Evolutionary conservation across 2,329 filamentous ascomycete species (phyloP), one percentile per base, ranked within the genome.

Genomic region (Penicillium sp.): DNA sequence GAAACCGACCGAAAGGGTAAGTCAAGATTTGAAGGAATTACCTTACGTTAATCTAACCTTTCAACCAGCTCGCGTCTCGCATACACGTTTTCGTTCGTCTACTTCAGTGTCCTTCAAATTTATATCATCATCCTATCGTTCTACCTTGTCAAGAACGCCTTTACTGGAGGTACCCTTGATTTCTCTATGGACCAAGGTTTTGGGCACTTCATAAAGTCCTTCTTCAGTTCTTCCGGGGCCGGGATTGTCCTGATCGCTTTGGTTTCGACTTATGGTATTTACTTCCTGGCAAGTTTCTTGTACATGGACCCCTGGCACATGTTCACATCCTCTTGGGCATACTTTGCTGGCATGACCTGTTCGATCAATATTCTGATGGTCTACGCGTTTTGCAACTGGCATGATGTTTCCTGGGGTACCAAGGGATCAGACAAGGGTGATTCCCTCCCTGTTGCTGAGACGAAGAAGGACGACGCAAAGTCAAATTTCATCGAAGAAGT

Each of bases 281-380:
- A 97, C 85, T 97, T 91, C 73, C 78, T 97, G 50, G 91, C 92
- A 12, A 97, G 91, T n/a, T 96, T 97, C 84, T 77, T 97, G 75
- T 97, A 97, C 79, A 82, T 96, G 69, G 93, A 97, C 75, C 93
- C 93, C 30, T 97, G 92, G 92, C 93, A 97, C 84, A 97, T 97
- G 93, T 95, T 97, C 81, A 93, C 93, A 71, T 97, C 92, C 3
- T 97, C 96, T 83, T 88, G 88, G 35, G 86, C 90, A 71, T 97
- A 97, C 75, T 81, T 97, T 65, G 77, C 96, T 57, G 85, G 96
- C 71, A 93, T 93, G 85, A 95, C 92, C 14, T 94, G 91, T 25
- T 97, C 96, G 78, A 92, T 96, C 85, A 97, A 97, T 81, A 93
- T 97, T 66, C 87, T 97, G 70, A 97, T 95, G 85, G 91, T 97